Evolutionary conservation across 2,329 filamentous ascomycete species (phyloP), one percentile per base, ranked within the genome.

Genomic region (Tolypocladium endophyticum): DNA sequence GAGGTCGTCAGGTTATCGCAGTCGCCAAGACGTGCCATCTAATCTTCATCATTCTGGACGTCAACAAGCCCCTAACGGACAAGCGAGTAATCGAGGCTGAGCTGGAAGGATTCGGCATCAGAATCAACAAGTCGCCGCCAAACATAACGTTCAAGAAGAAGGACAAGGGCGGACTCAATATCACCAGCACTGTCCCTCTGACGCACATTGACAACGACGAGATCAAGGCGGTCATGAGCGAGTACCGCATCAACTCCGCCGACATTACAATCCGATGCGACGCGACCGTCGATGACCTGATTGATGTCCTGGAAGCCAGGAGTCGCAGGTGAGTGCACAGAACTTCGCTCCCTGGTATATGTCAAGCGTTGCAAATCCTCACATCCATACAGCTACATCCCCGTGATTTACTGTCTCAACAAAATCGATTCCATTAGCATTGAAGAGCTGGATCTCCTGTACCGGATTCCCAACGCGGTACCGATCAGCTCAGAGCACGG

Each of bases 131-230:
- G 80, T 79, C 86, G 68, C 94, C 94, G 33, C 94, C 94, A 47
- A 99, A 99, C 73, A 99, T 99, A 70, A 90, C 94, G n/a, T 96
- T 97, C 81, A 95, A 88, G 78, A 99, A 99, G 82, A 99, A 99
- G 81, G 94, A 99, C 76, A 97, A 97, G 71, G 94, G 94, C 67
- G 94, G 94, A 41, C 86, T 99, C 71, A 92, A 90, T 70, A 94
- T 99, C 71, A 96, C 92, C n/a, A 94, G 86, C 76, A 99, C 94
- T 2, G 88, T 94, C 53, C 91, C 92, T 6, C 80, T 99, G 66
- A 88, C 88, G 30, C 91, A 99, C 75, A 96, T 99, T 70, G 90
- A 94, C 73, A 83, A 92, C 66, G 94, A 96, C 70, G 94, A 99
- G 79, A 96, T 99, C 81, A 95, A 90, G 78, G 94, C 94, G 58